Conservation (phyloP, 73 alveolate genomes). For the Stentor roeselii region DNA sequence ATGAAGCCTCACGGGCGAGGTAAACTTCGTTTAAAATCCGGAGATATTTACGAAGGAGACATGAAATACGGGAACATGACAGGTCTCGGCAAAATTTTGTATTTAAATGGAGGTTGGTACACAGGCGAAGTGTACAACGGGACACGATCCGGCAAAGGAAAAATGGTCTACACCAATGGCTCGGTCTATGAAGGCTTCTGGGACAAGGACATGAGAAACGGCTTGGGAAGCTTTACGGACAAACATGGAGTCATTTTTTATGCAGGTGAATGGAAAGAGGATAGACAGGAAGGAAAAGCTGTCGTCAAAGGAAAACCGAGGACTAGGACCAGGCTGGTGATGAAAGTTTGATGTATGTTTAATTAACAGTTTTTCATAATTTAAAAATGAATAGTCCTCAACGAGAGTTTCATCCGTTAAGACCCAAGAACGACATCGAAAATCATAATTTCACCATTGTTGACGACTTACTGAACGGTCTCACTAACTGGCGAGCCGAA, state of each 20-base stretch:
- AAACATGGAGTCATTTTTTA: neutral
- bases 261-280: slow-evolving; percentile 17
- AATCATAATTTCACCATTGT: slow-evolving; percentile 31
- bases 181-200: slow-evolving; percentile 22
- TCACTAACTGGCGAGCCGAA: slow-evolving; percentile 50
- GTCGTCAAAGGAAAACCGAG: too few relatives aligned
- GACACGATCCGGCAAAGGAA: slow-evolving; percentile 50
- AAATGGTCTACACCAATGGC: slow-evolving; percentile 34
- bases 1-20: slow-evolving; percentile 71
- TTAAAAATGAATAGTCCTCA: neutral
- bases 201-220: neutral
- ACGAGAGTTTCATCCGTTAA: neutral
- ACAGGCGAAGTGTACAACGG: slow-evolving; percentile 56
- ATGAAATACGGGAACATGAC: slow-evolving; percentile 37
- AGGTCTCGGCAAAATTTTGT: slow-evolving; percentile 51
- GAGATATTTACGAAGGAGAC: slow-evolving; percentile 59
- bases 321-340: too few relatives aligned
- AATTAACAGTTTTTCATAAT: neutral
- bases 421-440: neutral
- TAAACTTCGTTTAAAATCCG: slow-evolving; percentile 36
- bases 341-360: too few relatives aligned
- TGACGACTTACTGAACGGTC: slow-evolving; percentile 39
- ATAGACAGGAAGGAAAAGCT: neutral
- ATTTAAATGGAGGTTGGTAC: slow-evolving; percentile 54
- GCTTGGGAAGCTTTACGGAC: neutral